phyloP scores from a whole-genome alignment of 768 basidiomycete genomes.

The Cyclocybe aegerita region DNA sequence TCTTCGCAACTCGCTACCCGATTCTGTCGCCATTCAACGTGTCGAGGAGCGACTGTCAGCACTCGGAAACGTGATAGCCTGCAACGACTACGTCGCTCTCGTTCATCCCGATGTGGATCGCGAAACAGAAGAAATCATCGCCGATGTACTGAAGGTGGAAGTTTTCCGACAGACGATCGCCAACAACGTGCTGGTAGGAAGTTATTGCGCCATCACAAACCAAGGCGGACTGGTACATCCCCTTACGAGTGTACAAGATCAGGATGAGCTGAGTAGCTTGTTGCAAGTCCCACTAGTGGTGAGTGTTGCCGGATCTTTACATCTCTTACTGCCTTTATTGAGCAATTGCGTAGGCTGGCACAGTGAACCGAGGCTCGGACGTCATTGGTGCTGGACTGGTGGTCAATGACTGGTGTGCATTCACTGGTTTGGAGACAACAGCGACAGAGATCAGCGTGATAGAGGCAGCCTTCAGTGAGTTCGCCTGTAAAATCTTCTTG shows the following conservation, averaged over 20 bases:
- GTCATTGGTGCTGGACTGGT: conserved; percentile 97
- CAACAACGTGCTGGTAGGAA: conserved; percentile 94
- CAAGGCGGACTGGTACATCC: conserved; percentile 98
- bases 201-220: conserved; percentile 93
- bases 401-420: conserved; percentile 99
- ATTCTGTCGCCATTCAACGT: conserved; percentile 90
- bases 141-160: conserved; percentile 98
- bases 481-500: background rate
- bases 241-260: conserved; percentile 94
- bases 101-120: conserved; percentile 98
- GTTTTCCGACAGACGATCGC: conserved; percentile 98
- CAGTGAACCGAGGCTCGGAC: conserved; percentile 97
- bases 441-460: conserved; percentile 99
- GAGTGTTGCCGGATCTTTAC: conserved; percentile 29
- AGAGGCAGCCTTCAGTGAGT: conserved; percentile 95
- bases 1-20: conserved; percentile 92
- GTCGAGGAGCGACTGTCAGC: conserved; percentile 97
- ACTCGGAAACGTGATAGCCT: conserved; percentile 96
- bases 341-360: conserved; percentile 70
- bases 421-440: conserved; percentile 99
- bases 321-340: conserved; percentile 2
- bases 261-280: conserved; percentile 93
- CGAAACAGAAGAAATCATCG: conserved; percentile 99
- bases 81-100: conserved; percentile 98
- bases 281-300: conserved; percentile 95